Percentiles rank a stretch among this genome's conserved stretches.
These are phyloP conservation scores for Termitomyces sp. DNA, from an alignment of 768 basidiomycete genomes.

Conservation along the genomic window DNA sequence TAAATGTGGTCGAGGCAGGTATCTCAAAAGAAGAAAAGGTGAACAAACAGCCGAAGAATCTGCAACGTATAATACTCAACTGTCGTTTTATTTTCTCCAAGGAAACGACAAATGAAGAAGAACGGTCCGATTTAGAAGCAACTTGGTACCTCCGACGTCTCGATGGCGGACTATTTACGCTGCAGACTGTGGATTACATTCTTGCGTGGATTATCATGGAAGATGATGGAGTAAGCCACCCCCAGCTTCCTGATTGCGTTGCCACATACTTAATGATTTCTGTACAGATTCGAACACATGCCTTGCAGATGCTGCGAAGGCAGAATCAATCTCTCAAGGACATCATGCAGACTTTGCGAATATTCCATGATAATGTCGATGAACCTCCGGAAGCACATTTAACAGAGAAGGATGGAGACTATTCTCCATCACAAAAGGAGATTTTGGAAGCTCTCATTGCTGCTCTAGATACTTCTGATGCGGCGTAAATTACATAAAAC, in stretches of 20 bases:
- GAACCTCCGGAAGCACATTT: constrained; percentile 35
- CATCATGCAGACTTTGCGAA: constrained; percentile 65
- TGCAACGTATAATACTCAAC: neutral
- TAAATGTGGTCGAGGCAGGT: constrained; percentile 60
- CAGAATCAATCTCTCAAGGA: constrained; percentile 68
- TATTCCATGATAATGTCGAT: constrained; percentile 73
- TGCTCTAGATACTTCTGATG: constrained; percentile 40
- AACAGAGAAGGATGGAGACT: constrained; percentile 29
- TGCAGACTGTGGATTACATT: constrained; percentile 93
- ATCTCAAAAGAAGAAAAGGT: constrained; percentile 72
- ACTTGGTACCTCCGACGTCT: constrained; percentile 82
- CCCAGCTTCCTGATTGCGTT: constrained; percentile 4
- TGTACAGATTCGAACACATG: constrained; percentile 72
- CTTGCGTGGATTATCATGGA: constrained; percentile 96
- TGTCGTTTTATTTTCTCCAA: constrained; percentile 21
- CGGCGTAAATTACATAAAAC: constrained; percentile 8
- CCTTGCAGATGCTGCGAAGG: constrained; percentile 70
- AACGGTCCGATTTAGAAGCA: constrained; percentile 64
- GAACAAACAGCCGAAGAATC: constrained; percentile 5
- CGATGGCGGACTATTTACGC: constrained; percentile 81
- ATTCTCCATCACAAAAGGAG: constrained; percentile 55
- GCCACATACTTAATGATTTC: neutral
- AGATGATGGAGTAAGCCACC: constrained; percentile 82
- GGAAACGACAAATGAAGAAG: constrained; percentile 55
- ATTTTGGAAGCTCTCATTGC: constrained; percentile 67